Percentiles rank a stretch among this genome's conserved stretches.
Conservation (phyloP, 345 rosid species). For the Eucalyptus albens region DNA sequence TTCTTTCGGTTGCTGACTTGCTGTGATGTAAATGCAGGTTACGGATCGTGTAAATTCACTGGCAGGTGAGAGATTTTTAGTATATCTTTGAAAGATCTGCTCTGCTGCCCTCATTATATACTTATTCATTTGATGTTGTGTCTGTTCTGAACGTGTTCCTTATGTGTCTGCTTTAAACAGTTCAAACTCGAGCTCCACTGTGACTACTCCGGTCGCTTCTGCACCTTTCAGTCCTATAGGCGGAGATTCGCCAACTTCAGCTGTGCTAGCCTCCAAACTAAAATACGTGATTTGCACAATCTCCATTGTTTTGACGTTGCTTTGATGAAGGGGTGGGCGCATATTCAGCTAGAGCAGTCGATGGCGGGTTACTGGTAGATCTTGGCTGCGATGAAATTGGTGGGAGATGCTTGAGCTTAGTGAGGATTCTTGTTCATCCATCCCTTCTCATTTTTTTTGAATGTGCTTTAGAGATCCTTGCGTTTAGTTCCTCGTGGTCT, state of each 20-base stretch:
- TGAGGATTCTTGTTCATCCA: not conserved
- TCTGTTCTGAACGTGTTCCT: not conserved
- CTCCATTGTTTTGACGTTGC: not conserved
- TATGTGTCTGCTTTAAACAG: not conserved
- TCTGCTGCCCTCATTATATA: not conserved
- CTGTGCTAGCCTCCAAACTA: not conserved
- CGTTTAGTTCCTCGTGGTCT: not conserved
- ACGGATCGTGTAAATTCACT: not conserved
- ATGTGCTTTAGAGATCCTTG: not conserved
- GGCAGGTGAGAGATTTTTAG: not conserved
- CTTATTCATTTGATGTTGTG: not conserved
- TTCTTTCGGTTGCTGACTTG: not conserved
- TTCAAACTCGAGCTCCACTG: not conserved
- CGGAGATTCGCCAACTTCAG: not conserved
- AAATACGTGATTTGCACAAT: not conserved
- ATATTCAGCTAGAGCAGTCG: not conserved
- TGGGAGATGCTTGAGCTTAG: not conserved
- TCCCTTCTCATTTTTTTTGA: not conserved
- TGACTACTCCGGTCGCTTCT: not conserved
- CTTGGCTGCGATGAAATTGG: not conserved
- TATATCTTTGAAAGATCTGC: not conserved
- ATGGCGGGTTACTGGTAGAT: not conserved
- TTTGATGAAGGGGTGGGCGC: not conserved
- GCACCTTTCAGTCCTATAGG: not conserved
- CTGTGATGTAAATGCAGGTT: not conserved